A percentile compares a stretch with the other conserved stretches of the same genome.
Evolutionary conservation across 2,329 filamentous ascomycete genomes (phyloP).

Genomic region (Elsinoe batatas): DNA sequence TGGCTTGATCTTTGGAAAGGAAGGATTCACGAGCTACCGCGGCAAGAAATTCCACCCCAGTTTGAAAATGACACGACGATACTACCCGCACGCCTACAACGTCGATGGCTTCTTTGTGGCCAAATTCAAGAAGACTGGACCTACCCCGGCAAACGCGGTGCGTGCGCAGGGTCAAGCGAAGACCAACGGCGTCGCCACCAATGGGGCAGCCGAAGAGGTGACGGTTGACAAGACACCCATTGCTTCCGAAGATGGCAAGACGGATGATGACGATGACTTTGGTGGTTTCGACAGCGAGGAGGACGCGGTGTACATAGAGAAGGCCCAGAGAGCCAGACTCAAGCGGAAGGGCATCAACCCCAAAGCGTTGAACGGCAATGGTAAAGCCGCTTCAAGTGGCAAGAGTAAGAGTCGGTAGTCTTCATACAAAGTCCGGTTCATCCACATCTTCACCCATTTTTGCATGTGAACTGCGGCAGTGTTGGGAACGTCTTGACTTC

Average conservation of each 20-base stretch:
- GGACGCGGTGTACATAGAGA: slow-evolving; percentile 39
- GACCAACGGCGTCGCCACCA: slow-evolving; percentile 11
- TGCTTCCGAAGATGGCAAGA: slow-evolving; percentile 30
- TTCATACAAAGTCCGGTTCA: no score
- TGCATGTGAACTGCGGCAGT: not conserved
- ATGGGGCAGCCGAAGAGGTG: slow-evolving; percentile 24
- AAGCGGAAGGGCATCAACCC: slow-evolving; percentile 41
- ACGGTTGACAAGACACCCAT: slow-evolving; percentile 63
- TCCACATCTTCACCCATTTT: not conserved
- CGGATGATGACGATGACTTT: slow-evolving; percentile 33
- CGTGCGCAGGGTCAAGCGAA: slow-evolving; percentile 29
- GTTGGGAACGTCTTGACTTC: not conserved
- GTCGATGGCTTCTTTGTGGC: slow-evolving; percentile 98
- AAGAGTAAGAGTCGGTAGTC: slow-evolving; percentile 15
- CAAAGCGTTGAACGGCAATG: slow-evolving; percentile 24
- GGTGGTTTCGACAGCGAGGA: slow-evolving; percentile 43
- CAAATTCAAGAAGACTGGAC: slow-evolving; percentile 88
- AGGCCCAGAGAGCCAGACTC: slow-evolving; percentile 33
- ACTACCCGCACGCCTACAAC: slow-evolving; percentile 87
- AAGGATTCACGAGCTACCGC: slow-evolving; percentile 83
- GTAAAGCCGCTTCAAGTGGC: slow-evolving; percentile 7
- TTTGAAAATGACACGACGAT: slow-evolving; percentile 72
- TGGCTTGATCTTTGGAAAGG: slow-evolving; percentile 78
- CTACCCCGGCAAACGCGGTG: slow-evolving; percentile 55
- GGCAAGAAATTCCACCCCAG: slow-evolving; percentile 84